These are phyloP conservation scores for Elaphomyces granulatus DNA, from an alignment of 495 filamentous ascomycete species.

Conservation along the genomic window DNA sequence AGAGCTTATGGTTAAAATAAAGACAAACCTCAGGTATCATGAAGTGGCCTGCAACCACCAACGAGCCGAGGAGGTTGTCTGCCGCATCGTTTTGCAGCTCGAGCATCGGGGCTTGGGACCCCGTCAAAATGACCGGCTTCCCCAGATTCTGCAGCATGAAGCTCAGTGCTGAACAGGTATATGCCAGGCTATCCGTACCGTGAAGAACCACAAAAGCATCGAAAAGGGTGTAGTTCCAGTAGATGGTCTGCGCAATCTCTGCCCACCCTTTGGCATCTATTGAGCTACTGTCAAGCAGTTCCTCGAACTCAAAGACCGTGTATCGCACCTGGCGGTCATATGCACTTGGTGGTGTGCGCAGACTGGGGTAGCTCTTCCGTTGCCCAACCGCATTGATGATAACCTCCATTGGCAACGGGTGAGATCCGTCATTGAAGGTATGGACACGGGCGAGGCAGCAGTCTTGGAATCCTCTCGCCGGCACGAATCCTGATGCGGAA, in stretches of 20 bases:
- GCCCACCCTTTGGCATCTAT: constrained; percentile 87
- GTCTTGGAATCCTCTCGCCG: constrained; percentile 69
- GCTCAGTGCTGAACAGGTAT: constrained; percentile 80
- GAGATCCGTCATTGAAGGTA: constrained; percentile 76
- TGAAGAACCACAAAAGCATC: constrained; percentile 96
- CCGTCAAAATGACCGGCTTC: constrained; percentile 84
- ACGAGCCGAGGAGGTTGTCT: constrained; percentile 84
- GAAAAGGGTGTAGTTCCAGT: constrained; percentile 74
- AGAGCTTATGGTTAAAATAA: constrained; percentile 91
- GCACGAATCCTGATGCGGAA: constrained; percentile 48
- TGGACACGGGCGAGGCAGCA: constrained; percentile 70
- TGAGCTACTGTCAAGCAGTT: constrained; percentile 80
- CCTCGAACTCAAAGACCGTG: constrained; percentile 71
- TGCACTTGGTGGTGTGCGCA: constrained; percentile 67
- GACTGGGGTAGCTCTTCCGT: constrained; percentile 35
- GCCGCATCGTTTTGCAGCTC: constrained; percentile 88
- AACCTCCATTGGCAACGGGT: constrained; percentile 39
- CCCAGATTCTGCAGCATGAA: constrained; percentile 92
- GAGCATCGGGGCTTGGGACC: constrained; percentile 85
- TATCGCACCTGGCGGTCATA: constrained; percentile 79
- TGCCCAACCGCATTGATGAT: constrained; percentile 32
- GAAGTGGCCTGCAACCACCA: constrained; percentile 92
- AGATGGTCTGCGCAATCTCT: constrained; percentile 57
- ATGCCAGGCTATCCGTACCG: constrained; percentile 86
- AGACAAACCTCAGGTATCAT: constrained; percentile 92